Conservation (phyloP, 208 protist genomes). For the Crithidia thermophila region DNA sequence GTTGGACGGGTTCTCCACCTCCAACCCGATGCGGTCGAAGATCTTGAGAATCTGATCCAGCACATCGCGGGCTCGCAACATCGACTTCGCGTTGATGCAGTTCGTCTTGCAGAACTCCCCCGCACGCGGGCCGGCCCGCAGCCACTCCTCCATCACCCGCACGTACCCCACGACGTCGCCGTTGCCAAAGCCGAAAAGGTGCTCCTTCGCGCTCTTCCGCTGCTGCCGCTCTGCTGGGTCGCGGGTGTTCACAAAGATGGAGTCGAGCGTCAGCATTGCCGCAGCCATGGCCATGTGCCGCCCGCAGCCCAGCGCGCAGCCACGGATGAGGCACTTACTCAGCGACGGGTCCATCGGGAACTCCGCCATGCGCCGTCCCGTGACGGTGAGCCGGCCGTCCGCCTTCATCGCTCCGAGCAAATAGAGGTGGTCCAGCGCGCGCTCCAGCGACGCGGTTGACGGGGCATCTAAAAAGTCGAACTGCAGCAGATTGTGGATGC, state of each 20-base stretch:
- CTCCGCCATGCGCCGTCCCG: slow-evolving; percentile 97
- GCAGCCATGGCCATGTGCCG: slow-evolving; percentile 91
- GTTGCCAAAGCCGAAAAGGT: slow-evolving; percentile 81
- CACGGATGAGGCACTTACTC: slow-evolving; percentile 92
- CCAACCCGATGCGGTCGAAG: slow-evolving; percentile 79
- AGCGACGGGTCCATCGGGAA: slow-evolving; percentile 99
- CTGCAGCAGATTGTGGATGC: slow-evolving; percentile 96
- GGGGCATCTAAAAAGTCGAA: slow-evolving; percentile 99
- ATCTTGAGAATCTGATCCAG: slow-evolving; percentile 88
- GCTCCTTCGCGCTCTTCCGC: slow-evolving; percentile 71
- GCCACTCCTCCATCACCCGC: slow-evolving; percentile 86
- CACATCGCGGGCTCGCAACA: slow-evolving; percentile 84
- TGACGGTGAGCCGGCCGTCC: slow-evolving; percentile 96
- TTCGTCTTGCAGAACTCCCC: slow-evolving; percentile 86
- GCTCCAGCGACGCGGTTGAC: slow-evolving; percentile 96
- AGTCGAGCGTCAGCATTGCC: slow-evolving; percentile 93
- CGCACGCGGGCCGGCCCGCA: slow-evolving; percentile 52
- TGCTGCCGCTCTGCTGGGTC: slow-evolving; percentile 78
- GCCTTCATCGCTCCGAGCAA: slow-evolving; percentile 98
- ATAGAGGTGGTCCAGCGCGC: slow-evolving; percentile 97
- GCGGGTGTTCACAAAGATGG: slow-evolving; percentile 96
- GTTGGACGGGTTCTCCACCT: slow-evolving; percentile 16
- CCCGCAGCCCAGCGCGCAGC: slow-evolving; percentile 67
- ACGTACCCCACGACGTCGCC: slow-evolving; percentile 88
- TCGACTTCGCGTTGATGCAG: slow-evolving; percentile 63